These are phyloP conservation scores for Pseudogymnoascus sp. DNA, from an alignment of 2,329 filamentous ascomycete genomes.

Conservation along the genomic window DNA sequence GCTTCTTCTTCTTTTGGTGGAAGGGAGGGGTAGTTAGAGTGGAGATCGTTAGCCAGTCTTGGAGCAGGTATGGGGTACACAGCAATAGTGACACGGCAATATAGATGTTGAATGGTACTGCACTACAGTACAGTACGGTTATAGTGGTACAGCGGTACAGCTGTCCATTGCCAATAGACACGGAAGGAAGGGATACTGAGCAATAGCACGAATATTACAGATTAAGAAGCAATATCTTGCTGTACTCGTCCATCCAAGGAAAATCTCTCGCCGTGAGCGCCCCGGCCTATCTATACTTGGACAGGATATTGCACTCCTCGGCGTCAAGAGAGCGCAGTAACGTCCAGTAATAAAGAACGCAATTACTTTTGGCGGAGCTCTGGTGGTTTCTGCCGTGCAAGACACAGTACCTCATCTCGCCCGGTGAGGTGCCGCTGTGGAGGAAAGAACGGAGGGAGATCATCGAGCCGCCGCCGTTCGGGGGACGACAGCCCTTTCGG, in stretches of 20 bases:
- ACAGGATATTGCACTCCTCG: not conserved
- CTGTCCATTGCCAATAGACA: not conserved
- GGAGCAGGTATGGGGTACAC: not conserved
- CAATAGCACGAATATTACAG: not conserved
- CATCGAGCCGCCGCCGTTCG: not conserved
- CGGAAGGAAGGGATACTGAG: not conserved
- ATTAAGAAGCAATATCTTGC: not conserved
- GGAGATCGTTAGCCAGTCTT: not conserved
- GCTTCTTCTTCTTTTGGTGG: not conserved
- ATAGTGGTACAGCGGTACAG: not conserved
- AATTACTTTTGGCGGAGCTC: not conserved
- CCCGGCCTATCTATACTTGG: not conserved
- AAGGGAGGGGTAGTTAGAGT: not conserved
- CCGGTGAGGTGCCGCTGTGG: not conserved
- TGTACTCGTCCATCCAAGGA: not conserved
- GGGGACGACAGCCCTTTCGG: not conserved
- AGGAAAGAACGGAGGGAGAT: slow-evolving; percentile 7
- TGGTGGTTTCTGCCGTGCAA: not conserved
- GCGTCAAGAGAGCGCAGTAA: not conserved
- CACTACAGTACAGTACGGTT: not conserved
- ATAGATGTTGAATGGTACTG: not conserved
- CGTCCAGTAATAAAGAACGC: not conserved
- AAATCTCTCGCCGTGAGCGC: not conserved
- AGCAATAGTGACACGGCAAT: not conserved
- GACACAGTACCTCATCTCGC: not conserved